phyloP scores from a whole-genome alignment of 192 early-diverging fungal species.

The Backusella morwellensis region DNA sequence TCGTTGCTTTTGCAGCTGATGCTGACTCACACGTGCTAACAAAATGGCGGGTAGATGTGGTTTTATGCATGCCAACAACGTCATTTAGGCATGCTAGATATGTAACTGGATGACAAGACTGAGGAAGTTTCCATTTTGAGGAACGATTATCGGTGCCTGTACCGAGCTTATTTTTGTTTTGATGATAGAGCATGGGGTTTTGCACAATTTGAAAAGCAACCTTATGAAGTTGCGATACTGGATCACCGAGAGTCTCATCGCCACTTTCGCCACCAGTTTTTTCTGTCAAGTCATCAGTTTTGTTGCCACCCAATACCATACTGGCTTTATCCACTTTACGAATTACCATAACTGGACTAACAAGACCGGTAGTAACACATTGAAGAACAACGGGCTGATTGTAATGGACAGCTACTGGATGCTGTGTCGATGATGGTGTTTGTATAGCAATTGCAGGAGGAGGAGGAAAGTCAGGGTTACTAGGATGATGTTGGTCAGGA shows the following conservation, averaged over 20 bases:
- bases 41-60: slow-evolving; percentile 45
- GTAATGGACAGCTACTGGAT: slow-evolving; percentile 76
- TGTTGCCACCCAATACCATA: slow-evolving; percentile 63
- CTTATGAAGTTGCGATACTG: slow-evolving; percentile 88
- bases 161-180: not conserved
- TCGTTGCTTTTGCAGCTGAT: not conserved
- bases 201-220: slow-evolving; percentile 79
- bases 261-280: slow-evolving; percentile 38
- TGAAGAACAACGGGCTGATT: slow-evolving; percentile 87
- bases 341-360: slow-evolving; percentile 78
- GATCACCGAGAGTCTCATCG: slow-evolving; percentile 67
- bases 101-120: slow-evolving; percentile 38
- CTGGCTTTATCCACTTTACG: slow-evolving; percentile 82
- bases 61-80: slow-evolving; percentile 67
- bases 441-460: slow-evolving; percentile 72
- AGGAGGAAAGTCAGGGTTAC: slow-evolving; percentile 50
- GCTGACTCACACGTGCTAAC: not conserved
- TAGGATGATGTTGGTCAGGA: slow-evolving; percentile 28
- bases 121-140: slow-evolving; percentile 28
- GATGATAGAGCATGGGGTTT: slow-evolving; percentile 12
- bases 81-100: slow-evolving; percentile 75
- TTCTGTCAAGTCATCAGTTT: slow-evolving; percentile 8
- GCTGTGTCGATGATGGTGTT: slow-evolving; percentile 44
- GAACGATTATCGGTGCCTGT: not conserved
- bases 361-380: slow-evolving; percentile 80